phyloP scores from a whole-genome alignment of 179 eudicot genomes.

The Silene coronaria region DNA sequence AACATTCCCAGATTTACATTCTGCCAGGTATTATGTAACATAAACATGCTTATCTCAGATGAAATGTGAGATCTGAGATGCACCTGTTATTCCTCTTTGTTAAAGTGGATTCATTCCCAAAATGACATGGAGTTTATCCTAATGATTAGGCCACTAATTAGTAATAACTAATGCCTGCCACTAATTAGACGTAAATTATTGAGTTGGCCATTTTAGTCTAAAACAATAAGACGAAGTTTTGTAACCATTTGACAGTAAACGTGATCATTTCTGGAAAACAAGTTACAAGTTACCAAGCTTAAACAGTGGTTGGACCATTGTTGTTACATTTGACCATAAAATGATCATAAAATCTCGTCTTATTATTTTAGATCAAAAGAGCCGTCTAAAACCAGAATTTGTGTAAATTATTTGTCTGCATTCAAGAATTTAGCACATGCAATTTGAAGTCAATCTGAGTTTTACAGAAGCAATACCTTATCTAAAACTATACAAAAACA shows the following conservation, averaged over 20 bases:
- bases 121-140: background rate
- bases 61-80: slow-evolving; percentile 17
- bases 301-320: too few relatives aligned
- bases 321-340: too few relatives aligned
- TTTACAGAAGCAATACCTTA: slow-evolving; percentile 9
- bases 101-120: background rate
- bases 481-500: background rate
- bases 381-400: too few relatives aligned
- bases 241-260: too few relatives aligned
- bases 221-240: too few relatives aligned
- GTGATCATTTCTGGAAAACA: too few relatives aligned
- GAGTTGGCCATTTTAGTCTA: too few relatives aligned
- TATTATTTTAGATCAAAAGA: too few relatives aligned
- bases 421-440: slow-evolving; percentile 15
- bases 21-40: background rate
- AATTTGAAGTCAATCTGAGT: background rate
- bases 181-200: background rate
- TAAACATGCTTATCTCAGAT: background rate
- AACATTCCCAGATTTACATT: slow-evolving; percentile 5
- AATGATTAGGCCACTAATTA: slow-evolving; percentile 7
- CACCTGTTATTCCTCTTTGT: background rate
- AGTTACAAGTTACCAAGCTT: too few relatives aligned
- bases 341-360: too few relatives aligned
- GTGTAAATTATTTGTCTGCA: too few relatives aligned
- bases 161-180: background rate